Base-by-base conservation (phyloP, 257 asterid genomes). In the Pogostemon cablin region DNA sequence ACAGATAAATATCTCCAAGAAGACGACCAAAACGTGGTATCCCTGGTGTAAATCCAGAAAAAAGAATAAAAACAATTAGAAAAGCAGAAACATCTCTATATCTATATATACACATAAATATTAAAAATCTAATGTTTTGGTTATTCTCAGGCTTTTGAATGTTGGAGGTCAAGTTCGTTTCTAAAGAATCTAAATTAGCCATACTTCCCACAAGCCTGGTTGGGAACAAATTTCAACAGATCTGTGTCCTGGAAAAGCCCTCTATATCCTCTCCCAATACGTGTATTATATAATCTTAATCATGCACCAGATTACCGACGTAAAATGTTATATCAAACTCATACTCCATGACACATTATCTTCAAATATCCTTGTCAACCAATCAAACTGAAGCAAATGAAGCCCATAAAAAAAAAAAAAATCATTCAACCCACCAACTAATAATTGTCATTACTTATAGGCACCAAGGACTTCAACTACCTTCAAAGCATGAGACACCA, bases 21-120 rank as follows among this genome's bases (percentile, higher is more conserved):
- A 95, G 97, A 71, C 96, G 87, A 73, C 99, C 99, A 81, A 89
- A 88, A 50, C 99, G 99, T 12, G 99, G 99, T 82, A 95, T 95
- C 64, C 99, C 99, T 95, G 81, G 69, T 73, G 63, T 41, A 76
- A 48, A 71, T 61, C 50, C 81, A 78, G 56, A 63, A 53, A 35
- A 38, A 34, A 5, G 32, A 64, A 72, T 46, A 9, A 46, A 54
- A 70, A 67, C 53, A 74, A 66, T 69, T 76, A 71, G 25, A 47
- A 46, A 65, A 62, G 47, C 35, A 40, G 20, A 43, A 15, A 7
- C 12, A 55, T 35, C 42, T 4, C 42, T 4, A 38, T 15, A 15
- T 15, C 17, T 25, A 67, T 20, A 56, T 50, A 39, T 11, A 60
- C 32, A 62, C 43, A 66, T 54, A 5, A 42, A 66, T 6, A 56